Percentiles rank a stretch among this genome's conserved stretches.
Evolutionary conservation across 2,329 filamentous ascomycete genomes (phyloP).

Genomic region (Sporothrix curviconia): DNA sequence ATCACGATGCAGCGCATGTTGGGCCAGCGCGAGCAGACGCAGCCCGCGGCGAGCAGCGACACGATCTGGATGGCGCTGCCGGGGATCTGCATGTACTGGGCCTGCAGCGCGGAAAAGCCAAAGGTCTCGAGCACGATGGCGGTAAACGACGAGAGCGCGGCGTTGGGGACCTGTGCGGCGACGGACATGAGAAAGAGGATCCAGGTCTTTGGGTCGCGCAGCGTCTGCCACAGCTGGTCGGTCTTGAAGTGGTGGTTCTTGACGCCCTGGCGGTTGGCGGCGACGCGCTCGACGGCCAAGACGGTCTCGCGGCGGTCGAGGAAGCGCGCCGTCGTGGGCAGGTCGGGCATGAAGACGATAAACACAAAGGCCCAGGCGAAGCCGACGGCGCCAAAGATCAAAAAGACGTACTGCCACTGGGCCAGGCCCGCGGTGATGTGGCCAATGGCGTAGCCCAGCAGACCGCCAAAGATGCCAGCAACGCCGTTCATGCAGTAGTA

Average conservation of each 20-base stretch:
- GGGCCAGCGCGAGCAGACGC: constrained; percentile 46
- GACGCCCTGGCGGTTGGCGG: constrained; percentile 47
- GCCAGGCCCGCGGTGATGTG: constrained; percentile 41
- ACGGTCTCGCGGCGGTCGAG: constrained; percentile 45
- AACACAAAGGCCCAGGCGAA: constrained; percentile 40
- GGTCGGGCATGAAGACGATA: constrained; percentile 43
- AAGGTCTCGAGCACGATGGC: constrained; percentile 29
- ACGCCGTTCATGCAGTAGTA: constrained; percentile 56
- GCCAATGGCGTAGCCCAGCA: constrained; percentile 54
- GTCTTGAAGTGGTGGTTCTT: constrained; percentile 51
- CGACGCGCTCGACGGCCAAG: constrained; percentile 47
- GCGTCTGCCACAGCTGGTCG: constrained; percentile 50
- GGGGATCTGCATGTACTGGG: constrained; percentile 45
- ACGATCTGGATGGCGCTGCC: constrained; percentile 52
- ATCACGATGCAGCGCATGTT: constrained; percentile 50
- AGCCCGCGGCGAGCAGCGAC: constrained; percentile 43
- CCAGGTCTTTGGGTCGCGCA: constrained; percentile 52
- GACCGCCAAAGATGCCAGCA: constrained; percentile 50
- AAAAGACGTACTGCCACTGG: constrained; percentile 43
- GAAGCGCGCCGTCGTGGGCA: constrained; percentile 44
- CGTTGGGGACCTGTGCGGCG: constrained; percentile 23
- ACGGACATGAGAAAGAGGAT: constrained; percentile 40
- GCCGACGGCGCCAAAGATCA: constrained; percentile 47
- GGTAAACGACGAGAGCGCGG: constrained; percentile 33
- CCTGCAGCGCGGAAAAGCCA: constrained; percentile 26